phyloP scores from a whole-genome alignment of 495 filamentous ascomycete genomes.

The Aspergillus nanangensis region DNA sequence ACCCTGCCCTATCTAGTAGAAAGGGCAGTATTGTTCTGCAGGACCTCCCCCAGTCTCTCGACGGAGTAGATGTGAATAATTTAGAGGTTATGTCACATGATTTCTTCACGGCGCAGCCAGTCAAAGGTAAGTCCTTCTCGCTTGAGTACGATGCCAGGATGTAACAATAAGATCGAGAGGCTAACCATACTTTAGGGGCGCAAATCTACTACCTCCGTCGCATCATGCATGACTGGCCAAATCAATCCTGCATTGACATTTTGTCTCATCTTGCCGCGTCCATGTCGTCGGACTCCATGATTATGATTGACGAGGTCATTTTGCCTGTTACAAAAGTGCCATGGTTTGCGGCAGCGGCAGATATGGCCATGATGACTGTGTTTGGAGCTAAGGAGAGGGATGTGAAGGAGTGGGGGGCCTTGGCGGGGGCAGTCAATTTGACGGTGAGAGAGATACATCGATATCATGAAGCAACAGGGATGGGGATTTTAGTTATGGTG shows the following conservation, averaged over 20 bases:
- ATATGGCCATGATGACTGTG: constrained; percentile 34
- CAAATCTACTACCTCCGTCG: constrained; percentile 39
- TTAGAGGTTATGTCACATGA: constrained; percentile 42
- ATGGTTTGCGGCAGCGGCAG: constrained; percentile 24
- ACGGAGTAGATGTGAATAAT: constrained; percentile 44
- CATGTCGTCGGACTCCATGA: constrained; percentile 30
- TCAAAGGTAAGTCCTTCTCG: constrained; percentile 28
- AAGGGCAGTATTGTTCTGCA: constrained; percentile 50
- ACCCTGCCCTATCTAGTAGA: constrained; percentile 30
- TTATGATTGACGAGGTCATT: constrained; percentile 39
- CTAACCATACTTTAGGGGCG: constrained; percentile 17
- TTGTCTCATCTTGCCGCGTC: constrained; percentile 24
- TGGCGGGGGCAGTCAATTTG: too few relatives aligned
- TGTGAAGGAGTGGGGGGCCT: constrained; percentile 31
- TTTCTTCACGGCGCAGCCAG: constrained; percentile 46
- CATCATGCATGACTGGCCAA: constrained; percentile 38
- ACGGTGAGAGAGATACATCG: too few relatives aligned
- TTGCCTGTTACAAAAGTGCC: constrained; percentile 28
- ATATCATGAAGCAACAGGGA: too few relatives aligned
- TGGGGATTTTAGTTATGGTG: too few relatives aligned
- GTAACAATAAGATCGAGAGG: neutral
- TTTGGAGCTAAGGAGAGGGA: constrained; percentile 33
- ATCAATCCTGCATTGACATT: constrained; percentile 25
- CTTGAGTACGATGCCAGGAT: neutral
- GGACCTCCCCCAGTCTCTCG: constrained; percentile 42